Base-by-base conservation (phyloP, 2,329 filamentous ascomycete genomes). In the Epichloe sp. region DNA sequence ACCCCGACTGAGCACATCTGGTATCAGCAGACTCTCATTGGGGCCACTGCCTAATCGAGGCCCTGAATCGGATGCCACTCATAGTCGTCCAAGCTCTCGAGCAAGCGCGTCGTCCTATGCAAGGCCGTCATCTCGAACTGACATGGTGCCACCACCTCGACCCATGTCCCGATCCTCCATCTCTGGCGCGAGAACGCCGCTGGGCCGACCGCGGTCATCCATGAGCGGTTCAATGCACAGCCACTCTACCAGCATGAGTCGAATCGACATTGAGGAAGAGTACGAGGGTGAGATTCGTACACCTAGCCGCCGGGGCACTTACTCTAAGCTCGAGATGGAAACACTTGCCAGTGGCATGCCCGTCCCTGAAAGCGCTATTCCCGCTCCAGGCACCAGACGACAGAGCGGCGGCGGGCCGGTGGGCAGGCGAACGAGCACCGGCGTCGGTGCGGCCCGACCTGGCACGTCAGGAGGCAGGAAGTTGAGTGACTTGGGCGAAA, bases 81-180 rank as follows among this genome's bases (percentile, higher is more conserved):
- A 86, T 35, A 71, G 69, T 53, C 81, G 86, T 36, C 86, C 87
- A 15, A 85, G 80, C 68, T 90, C 86, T 60, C 81, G 86, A 56
- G 80, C 84, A 59, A 86, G 83, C 62, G 68, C 74, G 52, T 74
- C 77, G 49, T 76, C 73, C 47, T 75, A 74, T 52, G 74, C 73
- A 43, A 71, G 78, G 43, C 77, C 78, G 1, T 64, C 69, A 3
- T 81, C 78, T 53, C 71, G 78, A 53, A 71, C 69, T 17, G 77
- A 79, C 36, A 73, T 75, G 67, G 75, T 68, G 65, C 68, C 68
- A 1, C 70, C 73, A 2, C 71, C 79, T 21, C 76, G 83, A 34
- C 82, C 85, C 8, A 74, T 79, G 56, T 86, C 83, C 59, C 78
- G 84, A 47, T 73, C 80, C 38, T 86, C 83, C 55, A 64, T 81